Evolutionary conservation across 257 asterid genomes (phyloP), one percentile per base, ranked within the genome.

Genomic region (Anisodus tanguticus): DNA sequence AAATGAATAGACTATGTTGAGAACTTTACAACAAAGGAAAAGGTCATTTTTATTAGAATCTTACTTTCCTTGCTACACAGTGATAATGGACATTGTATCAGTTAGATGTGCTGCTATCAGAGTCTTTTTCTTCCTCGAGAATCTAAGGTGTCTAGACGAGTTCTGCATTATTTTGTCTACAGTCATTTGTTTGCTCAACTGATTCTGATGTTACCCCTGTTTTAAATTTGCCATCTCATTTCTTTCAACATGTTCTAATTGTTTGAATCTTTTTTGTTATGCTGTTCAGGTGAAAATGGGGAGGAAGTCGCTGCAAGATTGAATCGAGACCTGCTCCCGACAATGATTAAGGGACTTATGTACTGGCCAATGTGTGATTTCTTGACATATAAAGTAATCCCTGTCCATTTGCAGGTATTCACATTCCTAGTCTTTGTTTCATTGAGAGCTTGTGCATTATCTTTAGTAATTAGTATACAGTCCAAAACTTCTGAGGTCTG

Each of bases 321-420:
- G 92, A 91, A 88, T 85, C 90, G 98, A n/a, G 98, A 95, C 83
- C 86, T 94, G 87, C 85, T 95, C 83, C 98, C 99, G 0, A 94
- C 98, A 69, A 78, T 92, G 90, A 80, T 87, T 78, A 91, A 87
- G 43, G 99, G 98, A 66, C 92, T 94, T 63, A 69, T 95, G 84
- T 93, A 85, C 89, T 95, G 98, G 99, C 99, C 99, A 15, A 6
- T 91, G 10, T 95, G 99, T 70, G 99, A 95, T 85, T 93, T 94
- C 91, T 66, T 95, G 79, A 94, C 98, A 35, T 94, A 85, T 92
- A 95, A 90, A 91, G 79, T 90, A 86, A 80, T 95, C 88, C 97
- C 98, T 5, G 93, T 94, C 84, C 98, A 91, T 88, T 90, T 95
- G 63, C 97, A 93, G 98, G 99, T 95, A 43, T 66, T 82, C 15